Percentiles rank a stretch among this genome's conserved stretches.
These are phyloP conservation scores for Microbotryum silenes-acaulis DNA, from an alignment of 1,284 basidiomycete species.

Conservation along the genomic window DNA sequence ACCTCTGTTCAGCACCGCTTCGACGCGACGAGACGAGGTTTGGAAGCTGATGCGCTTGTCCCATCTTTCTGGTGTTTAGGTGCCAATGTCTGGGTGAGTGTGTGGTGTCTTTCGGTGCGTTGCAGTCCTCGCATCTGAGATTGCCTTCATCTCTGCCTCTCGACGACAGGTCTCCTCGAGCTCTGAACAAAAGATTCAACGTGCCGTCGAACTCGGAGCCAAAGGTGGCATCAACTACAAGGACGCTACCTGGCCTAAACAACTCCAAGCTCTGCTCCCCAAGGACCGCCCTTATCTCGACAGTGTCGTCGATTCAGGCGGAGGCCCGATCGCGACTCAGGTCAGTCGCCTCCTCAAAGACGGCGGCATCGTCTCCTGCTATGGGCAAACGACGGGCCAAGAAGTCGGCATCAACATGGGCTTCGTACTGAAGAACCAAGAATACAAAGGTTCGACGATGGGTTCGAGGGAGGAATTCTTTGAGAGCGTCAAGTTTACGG, in stretches of 20 bases:
- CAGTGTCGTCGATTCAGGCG: constrained; percentile 71
- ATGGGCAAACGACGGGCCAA: constrained; percentile 57
- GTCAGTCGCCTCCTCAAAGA: constrained; percentile 54
- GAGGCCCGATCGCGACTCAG: constrained; percentile 63
- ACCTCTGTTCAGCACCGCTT: background rate
- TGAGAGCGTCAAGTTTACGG: constrained; percentile 62
- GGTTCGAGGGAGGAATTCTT: constrained; percentile 69
- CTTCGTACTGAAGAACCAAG: constrained; percentile 67
- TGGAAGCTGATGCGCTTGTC: background rate
- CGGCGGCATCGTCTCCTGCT: constrained; percentile 49
- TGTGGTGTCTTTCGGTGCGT: background rate
- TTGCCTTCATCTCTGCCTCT: background rate
- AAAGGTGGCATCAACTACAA: constrained; percentile 69
- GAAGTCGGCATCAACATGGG: constrained; percentile 64
- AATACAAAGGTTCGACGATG: constrained; percentile 67
- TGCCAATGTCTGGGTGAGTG: constrained; percentile 62
- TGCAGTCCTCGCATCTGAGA: background rate
- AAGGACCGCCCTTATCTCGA: constrained; percentile 50
- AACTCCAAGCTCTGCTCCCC: constrained; percentile 51
- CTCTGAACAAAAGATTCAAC: constrained; percentile 58
- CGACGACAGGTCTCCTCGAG: constrained; percentile 53
- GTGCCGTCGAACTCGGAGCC: constrained; percentile 61
- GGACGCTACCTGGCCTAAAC: constrained; percentile 56
- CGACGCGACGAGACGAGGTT: background rate
- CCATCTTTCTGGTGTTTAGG: constrained; percentile 41